Conservation (phyloP, 352 stramenopile species). For the Globisporangium irregulare region DNA sequence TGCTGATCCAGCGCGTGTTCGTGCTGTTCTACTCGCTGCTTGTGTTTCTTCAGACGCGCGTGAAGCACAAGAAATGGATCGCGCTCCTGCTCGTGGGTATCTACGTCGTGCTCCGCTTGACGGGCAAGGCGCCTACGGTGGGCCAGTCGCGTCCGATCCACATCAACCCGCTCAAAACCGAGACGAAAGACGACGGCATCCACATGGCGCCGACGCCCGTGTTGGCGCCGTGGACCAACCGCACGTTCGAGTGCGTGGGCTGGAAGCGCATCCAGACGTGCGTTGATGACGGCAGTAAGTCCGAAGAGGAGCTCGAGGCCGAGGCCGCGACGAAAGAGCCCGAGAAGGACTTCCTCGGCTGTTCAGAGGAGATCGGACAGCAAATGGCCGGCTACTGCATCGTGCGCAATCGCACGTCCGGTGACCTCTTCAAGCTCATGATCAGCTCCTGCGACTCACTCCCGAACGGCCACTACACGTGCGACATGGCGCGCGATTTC, state of each 20-base stretch:
- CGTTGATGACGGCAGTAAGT: conserved; percentile 37
- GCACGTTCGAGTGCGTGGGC: conserved; percentile 79
- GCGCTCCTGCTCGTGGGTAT: conserved; percentile 41
- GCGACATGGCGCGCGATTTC: conserved; percentile 76
- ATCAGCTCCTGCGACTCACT: conserved; percentile 73
- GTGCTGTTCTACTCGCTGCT: conserved; percentile 60
- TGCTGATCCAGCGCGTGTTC: conserved; percentile 74
- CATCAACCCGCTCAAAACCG: conserved; percentile 75
- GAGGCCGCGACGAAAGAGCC: conserved; percentile 31
- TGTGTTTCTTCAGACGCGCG: conserved; percentile 53
- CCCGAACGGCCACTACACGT: conserved; percentile 69
- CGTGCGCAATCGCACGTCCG: conserved; percentile 78
- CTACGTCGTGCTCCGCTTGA: conserved; percentile 60
- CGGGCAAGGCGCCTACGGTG: conserved; percentile 44
- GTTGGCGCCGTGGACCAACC: conserved; percentile 63
- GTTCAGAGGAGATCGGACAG: conserved; percentile 59
- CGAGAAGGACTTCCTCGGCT: conserved; percentile 74
- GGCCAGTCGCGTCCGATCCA: conserved; percentile 59
- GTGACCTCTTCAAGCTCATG: conserved; percentile 81
- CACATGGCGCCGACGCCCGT: conserved; percentile 59
- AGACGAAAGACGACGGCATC: conserved; percentile 57
- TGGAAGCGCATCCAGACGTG: conserved; percentile 86
- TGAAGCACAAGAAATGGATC: conserved; percentile 72
- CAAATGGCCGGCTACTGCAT: conserved; percentile 84
- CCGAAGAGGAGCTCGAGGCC: conserved; percentile 23